Evolutionary conservation across 2,329 filamentous ascomycete genomes (phyloP).

Genomic region (Calycina herbarum): DNA sequence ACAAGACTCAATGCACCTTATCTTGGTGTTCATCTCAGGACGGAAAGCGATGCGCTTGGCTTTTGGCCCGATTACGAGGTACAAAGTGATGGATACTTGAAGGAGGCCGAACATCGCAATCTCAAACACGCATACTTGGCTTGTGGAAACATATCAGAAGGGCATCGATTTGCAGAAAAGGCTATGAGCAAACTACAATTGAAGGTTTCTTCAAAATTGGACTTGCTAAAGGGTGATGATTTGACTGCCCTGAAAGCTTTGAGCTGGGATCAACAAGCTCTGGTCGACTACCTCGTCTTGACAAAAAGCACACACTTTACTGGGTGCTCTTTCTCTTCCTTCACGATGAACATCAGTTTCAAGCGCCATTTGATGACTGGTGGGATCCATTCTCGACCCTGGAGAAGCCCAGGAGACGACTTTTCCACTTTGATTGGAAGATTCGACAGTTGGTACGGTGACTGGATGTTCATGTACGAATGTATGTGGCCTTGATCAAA

Average conservation of each 20-base stretch:
- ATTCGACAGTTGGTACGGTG: conserved; percentile 48
- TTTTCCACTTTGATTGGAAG: conserved; percentile 46
- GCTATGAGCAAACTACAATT: conserved; percentile 39
- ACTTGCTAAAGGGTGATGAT: conserved; percentile 44
- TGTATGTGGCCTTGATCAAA: conserved; percentile 35
- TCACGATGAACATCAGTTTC: conserved; percentile 48
- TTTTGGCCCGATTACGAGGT: conserved; percentile 47
- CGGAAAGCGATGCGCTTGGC: conserved; percentile 48
- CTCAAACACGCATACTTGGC: conserved; percentile 47
- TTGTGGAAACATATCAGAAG: conserved; percentile 47
- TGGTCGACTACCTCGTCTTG: conserved; percentile 53
- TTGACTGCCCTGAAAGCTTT: conserved; percentile 39
- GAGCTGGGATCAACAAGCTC: conserved; percentile 49
- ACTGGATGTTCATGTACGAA: conserved; percentile 48
- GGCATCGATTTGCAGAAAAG: conserved; percentile 40
- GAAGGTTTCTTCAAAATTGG: conserved; percentile 45
- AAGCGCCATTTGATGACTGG: conserved; percentile 45
- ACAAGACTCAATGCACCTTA: conserved; percentile 25
- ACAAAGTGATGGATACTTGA: conserved; percentile 44
- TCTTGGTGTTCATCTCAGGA: conserved; percentile 49
- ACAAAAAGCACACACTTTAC: conserved; percentile 45
- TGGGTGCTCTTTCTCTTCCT: conserved; percentile 50
- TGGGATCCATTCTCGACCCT: conserved; percentile 40
- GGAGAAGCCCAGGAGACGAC: conserved; percentile 45
- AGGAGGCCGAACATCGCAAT: conserved; percentile 35